Evolutionary conservation across 768 basidiomycete species (phyloP).

Genomic region (Leccinum imitatum): DNA sequence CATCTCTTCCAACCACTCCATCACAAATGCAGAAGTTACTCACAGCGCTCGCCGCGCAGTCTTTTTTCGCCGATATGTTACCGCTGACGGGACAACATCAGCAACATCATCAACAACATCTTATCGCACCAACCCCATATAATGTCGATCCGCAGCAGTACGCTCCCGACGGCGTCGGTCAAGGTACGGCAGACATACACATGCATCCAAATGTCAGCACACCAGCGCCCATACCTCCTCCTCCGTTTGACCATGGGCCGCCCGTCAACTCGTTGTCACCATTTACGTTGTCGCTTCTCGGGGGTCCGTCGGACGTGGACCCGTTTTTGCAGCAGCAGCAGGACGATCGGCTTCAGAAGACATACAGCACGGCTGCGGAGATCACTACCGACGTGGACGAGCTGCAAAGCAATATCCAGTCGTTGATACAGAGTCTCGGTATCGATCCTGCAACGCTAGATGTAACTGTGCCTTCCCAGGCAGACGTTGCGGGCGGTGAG

Average conservation of each 20-base stretch:
- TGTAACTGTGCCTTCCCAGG: slow-evolving; percentile 2
- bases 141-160: slow-evolving; percentile 14
- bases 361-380: slow-evolving; percentile 60
- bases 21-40: slow-evolving; percentile 59
- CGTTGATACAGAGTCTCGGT: slow-evolving; percentile 69
- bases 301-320: slow-evolving; percentile 28
- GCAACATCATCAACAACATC: slow-evolving; percentile 24
- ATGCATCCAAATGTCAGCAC: slow-evolving; percentile 6
- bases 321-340: slow-evolving; percentile 37
- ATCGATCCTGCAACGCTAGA: slow-evolving; percentile 48
- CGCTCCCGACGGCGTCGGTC: background rate
- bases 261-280: slow-evolving; percentile 23
- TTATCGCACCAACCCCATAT: slow-evolving; percentile 33
- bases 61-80: slow-evolving; percentile 25
- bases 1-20: slow-evolving; percentile 48
- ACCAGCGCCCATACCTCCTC: slow-evolving; percentile 17
- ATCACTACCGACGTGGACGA: slow-evolving; percentile 74
- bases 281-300: slow-evolving; percentile 27
- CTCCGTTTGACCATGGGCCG: slow-evolving; percentile 23
- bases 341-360: slow-evolving; percentile 47
- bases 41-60: slow-evolving; percentile 37
- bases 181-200: background rate
- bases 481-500: slow-evolving; percentile 11
- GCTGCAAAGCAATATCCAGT: slow-evolving; percentile 65
- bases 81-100: slow-evolving; percentile 14